Evolutionary conservation across 768 basidiomycete species (phyloP), one percentile per base, ranked within the genome.

Genomic region (Boletus vinaceobasis): DNA sequence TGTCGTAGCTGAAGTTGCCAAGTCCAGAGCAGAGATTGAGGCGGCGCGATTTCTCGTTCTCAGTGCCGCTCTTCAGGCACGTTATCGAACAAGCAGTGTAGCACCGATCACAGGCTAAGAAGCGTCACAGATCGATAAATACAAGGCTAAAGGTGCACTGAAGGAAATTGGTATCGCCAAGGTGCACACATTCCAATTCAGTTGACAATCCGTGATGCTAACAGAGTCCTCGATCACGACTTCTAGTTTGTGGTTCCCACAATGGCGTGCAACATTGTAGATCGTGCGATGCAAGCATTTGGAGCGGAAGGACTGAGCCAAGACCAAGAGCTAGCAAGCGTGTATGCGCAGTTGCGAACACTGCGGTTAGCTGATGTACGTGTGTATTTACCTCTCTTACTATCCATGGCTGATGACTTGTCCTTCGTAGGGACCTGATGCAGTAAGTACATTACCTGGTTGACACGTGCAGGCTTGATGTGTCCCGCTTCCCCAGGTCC

Each of bases 111-210:
- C 8, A 9, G 15, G 26, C 60, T 65, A 27, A 65, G 19, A 9
- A 23, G n/a, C 11, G 14, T 46, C 26, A 35, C 61, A 94, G 88
- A 93, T 98, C 59, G 97, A 99, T 74, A 88, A 86, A 58, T 77
- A 84, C 63, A 84, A 88, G 59, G 91, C 97, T 2, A 99, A 98
- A 71, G 94, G 92, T 31, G 97, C 97, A 0, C 65, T 98, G 69
- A 96, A 97, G 72, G 97, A 98, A 71, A 98, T 99, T 63, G 95
- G 93, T 23, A 91, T 98, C 56, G 93, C 97, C 42, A 99, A 99
- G 80, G 96, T 90, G 58, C 39, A 74, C 13, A 55, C 23, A 32
- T 48, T 49, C 29, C 17, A 7, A 48, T 32, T 29, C 15, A 26
- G 29, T 21, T 11, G 14, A 27, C 11, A n/a, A 23, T 35, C 15